Conservation (phyloP, 768 basidiomycete species). For the Tremella mesenterica region DNA sequence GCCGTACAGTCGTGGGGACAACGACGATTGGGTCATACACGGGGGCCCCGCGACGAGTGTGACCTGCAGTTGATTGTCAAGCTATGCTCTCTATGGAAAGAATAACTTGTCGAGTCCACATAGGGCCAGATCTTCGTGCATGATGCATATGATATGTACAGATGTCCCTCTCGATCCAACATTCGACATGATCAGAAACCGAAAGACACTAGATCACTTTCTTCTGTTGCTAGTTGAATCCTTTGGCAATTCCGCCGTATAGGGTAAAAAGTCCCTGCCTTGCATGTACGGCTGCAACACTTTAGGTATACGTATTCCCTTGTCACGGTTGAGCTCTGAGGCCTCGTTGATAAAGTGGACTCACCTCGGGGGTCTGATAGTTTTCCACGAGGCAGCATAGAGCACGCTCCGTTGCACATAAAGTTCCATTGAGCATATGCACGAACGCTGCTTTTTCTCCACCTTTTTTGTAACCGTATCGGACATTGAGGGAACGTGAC, state of each 20-base stretch:
- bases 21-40: background rate
- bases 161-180: too few relatives aligned
- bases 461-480: slow-evolving; percentile 82
- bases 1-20: background rate
- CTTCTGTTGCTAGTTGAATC: slow-evolving; percentile 39
- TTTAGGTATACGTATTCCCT: slow-evolving; percentile 87
- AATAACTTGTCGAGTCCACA: too few relatives aligned
- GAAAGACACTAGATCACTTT: too few relatives aligned
- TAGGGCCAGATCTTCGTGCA: too few relatives aligned
- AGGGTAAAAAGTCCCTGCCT: slow-evolving; percentile 57
- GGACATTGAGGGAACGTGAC: slow-evolving; percentile 81
- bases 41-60: too few relatives aligned
- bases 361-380: slow-evolving; percentile 86
- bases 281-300: slow-evolving; percentile 91
- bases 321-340: slow-evolving; percentile 2
- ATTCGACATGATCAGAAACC: too few relatives aligned
- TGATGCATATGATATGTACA: too few relatives aligned
- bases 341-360: slow-evolving; percentile 32
- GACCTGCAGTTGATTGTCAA: too few relatives aligned
- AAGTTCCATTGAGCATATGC: slow-evolving; percentile 95
- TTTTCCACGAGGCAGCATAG: slow-evolving; percentile 98
- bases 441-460: slow-evolving; percentile 91
- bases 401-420: slow-evolving; percentile 93
- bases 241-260: slow-evolving; percentile 45
- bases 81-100: too few relatives aligned